Conservation (phyloP, 257 asterid species). For the Solanum bukasovii region DNA sequence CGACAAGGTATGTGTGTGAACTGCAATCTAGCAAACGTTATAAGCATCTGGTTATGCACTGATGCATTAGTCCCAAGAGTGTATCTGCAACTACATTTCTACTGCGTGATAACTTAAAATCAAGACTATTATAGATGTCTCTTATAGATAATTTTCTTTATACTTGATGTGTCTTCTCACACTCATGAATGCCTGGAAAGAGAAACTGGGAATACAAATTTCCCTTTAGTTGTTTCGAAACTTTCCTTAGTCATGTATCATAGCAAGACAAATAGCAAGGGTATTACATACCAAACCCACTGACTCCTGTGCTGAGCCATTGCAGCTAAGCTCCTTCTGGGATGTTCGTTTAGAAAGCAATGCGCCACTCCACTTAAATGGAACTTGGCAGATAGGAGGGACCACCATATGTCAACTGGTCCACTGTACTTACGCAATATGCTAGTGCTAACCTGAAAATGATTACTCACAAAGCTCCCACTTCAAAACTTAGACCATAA, state of each 20-base stretch:
- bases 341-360: slow-evolving; percentile 58
- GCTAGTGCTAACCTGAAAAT: slow-evolving; percentile 55
- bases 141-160: not conserved
- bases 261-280: not conserved
- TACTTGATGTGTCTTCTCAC: not conserved
- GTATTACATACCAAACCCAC: slow-evolving; percentile 69
- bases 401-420: slow-evolving; percentile 68
- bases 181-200: not conserved
- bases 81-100: not conserved
- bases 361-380: slow-evolving; percentile 20
- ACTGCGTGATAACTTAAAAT: not conserved
- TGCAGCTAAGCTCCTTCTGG: slow-evolving; percentile 54
- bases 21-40: not conserved
- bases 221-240: not conserved
- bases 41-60: not conserved
- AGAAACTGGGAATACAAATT: not conserved
- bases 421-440: slow-evolving; percentile 77
- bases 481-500: not conserved
- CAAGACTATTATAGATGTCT: not conserved
- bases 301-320: slow-evolving; percentile 94
- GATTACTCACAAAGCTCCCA: not conserved
- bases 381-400: slow-evolving; percentile 30
- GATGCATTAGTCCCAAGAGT: not conserved
- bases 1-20: not conserved
- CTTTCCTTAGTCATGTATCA: not conserved